phyloP scores from a whole-genome alignment of 2,329 filamentous ascomycete genomes.

The Nakataea oryzae region DNA sequence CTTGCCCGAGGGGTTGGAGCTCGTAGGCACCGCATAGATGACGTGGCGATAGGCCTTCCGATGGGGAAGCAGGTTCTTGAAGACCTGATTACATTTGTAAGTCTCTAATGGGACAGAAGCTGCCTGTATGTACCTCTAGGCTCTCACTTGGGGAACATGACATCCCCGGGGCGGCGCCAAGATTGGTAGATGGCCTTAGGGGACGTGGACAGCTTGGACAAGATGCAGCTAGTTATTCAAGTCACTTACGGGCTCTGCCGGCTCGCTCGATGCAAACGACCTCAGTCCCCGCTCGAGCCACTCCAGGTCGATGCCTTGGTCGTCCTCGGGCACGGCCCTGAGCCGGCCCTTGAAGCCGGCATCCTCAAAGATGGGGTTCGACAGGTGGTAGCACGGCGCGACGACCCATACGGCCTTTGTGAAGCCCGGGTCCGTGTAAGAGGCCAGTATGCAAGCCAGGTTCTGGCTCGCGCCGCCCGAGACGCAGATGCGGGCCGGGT shows the following conservation, averaged over 20 bases:
- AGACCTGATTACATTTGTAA: constrained; percentile 19
- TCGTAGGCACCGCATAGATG: constrained; percentile 82
- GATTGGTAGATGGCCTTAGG: not conserved
- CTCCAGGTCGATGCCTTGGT: constrained; percentile 62
- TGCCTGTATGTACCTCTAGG: not conserved
- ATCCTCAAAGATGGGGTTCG: constrained; percentile 77
- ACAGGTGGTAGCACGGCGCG: constrained; percentile 75
- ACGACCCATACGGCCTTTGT: constrained; percentile 73
- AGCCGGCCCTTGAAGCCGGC: constrained; percentile 59
- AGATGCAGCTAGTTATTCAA: not conserved
- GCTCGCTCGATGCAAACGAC: constrained; percentile 13
- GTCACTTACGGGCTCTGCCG: constrained; percentile 8
- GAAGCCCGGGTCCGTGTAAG: constrained; percentile 68
- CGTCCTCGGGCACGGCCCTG: constrained; percentile 64
- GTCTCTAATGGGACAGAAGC: not conserved
- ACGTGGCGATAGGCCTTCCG: constrained; percentile 78
- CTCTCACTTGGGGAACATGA: too few relatives aligned
- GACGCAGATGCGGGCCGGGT: constrained; percentile 59
- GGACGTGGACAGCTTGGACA: not conserved
- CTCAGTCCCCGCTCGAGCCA: constrained; percentile 41
- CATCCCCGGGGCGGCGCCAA: too few relatives aligned
- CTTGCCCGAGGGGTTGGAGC: constrained; percentile 78
- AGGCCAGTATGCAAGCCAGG: constrained; percentile 64
- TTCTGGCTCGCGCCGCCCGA: constrained; percentile 81
- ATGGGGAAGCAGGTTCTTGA: constrained; percentile 46